phyloP scores from a whole-genome alignment of 805 yeast genomes.

The Wickerhamiella azyma region DNA sequence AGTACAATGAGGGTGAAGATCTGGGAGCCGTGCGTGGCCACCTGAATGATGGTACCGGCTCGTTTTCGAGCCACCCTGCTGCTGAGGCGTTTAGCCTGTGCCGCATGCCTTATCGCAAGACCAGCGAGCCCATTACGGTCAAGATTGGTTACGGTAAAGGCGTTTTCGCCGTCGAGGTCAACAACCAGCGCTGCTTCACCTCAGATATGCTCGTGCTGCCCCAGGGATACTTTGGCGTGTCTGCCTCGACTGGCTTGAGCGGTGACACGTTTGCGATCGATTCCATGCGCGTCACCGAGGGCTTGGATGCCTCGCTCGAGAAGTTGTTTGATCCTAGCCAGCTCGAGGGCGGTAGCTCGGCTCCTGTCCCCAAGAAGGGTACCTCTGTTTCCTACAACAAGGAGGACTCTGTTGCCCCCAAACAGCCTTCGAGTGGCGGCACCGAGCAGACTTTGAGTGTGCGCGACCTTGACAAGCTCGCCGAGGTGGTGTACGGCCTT shows the following conservation, averaged over 20 bases:
- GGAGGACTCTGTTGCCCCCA: neutral
- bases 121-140: constrained; percentile 21
- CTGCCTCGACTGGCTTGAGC: constrained; percentile 21
- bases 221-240: constrained; percentile 23
- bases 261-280: constrained; percentile 15
- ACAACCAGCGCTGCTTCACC: constrained; percentile 27
- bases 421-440: neutral
- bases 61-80: constrained; percentile 19
- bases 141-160: constrained; percentile 23
- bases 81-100: constrained; percentile 27
- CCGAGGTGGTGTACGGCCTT: neutral
- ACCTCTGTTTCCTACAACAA: neutral
- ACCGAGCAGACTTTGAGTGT: neutral
- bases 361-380: neutral
- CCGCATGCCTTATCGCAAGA: constrained; percentile 25
- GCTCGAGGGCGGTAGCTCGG: neutral
- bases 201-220: constrained; percentile 25
- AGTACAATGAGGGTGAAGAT: constrained; percentile 14
- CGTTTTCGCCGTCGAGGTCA: constrained; percentile 26
- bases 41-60: constrained; percentile 27
- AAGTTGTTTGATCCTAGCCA: constrained; percentile 12
- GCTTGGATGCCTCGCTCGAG: constrained; percentile 12
- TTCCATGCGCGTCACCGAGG: constrained; percentile 8
- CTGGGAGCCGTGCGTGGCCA: constrained; percentile 28
- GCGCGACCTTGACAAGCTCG: neutral